phyloP scores from a whole-genome alignment of 805 yeast genomes.

The Saccharomycopsis sp. region DNA sequence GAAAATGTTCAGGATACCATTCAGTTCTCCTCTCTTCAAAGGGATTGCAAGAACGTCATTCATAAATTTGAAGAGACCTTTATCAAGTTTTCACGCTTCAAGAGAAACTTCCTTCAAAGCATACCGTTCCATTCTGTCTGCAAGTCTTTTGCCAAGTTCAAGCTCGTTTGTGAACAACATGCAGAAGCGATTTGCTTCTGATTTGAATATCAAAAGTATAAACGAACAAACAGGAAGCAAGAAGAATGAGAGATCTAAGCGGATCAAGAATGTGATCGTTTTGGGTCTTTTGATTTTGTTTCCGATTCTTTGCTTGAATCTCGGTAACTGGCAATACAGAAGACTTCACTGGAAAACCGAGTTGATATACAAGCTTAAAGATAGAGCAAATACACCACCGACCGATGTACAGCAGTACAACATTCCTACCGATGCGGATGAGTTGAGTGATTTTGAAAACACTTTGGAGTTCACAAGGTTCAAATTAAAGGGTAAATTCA shows the following conservation, averaged over 20 bases:
- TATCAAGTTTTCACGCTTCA: no score
- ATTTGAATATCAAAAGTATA: not conserved
- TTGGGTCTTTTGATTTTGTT: conserved; percentile 44
- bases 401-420: conserved; percentile 60
- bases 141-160: no score
- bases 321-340: conserved; percentile 90
- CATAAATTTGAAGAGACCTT: no score
- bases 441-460: conserved; percentile 14
- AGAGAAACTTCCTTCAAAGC: no score
- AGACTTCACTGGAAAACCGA: conserved; percentile 83
- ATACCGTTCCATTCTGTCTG: no score
- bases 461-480: conserved; percentile 81
- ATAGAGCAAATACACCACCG: conserved; percentile 65
- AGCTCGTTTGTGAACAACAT: no score
- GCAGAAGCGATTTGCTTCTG: not conserved
- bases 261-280: conserved; percentile 12
- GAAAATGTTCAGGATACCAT: no score
- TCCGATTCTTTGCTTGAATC: conserved; percentile 76
- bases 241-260: conserved; percentile 1
- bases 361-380: conserved; percentile 75
- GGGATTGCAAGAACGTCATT: no score
- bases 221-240: conserved; percentile 4
- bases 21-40: no score
- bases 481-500: conserved; percentile 65
- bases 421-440: conserved; percentile 51